These are phyloP conservation scores for Colletotrichum neosansevieriae DNA, from an alignment of 2,329 filamentous ascomycete species.

Conservation along the genomic window DNA sequence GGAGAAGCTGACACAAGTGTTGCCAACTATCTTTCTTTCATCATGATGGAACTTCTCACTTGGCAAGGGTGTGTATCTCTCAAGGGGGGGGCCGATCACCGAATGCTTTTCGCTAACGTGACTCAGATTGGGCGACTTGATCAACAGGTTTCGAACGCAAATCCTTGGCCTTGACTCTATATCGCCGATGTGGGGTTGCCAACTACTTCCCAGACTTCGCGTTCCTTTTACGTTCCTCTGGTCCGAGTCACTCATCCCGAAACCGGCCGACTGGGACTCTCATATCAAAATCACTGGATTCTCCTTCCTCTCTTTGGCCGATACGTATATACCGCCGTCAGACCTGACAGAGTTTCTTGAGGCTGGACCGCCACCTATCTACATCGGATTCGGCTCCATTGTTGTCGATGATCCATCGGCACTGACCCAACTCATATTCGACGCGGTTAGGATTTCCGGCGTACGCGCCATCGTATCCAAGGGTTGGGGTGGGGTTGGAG, in stretches of 20 bases:
- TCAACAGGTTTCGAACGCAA: conserved; percentile 75
- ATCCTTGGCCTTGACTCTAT: conserved; percentile 73
- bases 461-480: conserved; percentile 72
- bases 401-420: conserved; percentile 71
- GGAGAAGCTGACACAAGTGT: conserved; percentile 70
- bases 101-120: neutral
- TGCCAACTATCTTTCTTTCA: conserved; percentile 76
- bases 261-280: conserved; percentile 71
- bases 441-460: conserved; percentile 68
- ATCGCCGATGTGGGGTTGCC: conserved; percentile 74
- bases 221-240: conserved; percentile 80
- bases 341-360: conserved; percentile 68
- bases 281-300: conserved; percentile 73
- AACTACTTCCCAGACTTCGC: conserved; percentile 70
- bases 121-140: conserved; percentile 72
- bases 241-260: conserved; percentile 75
- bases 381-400: conserved; percentile 76
- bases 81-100: neutral
- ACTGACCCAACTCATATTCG: conserved; percentile 69
- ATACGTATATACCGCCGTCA: conserved; percentile 63
- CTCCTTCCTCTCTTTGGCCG: conserved; percentile 68
- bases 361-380: conserved; percentile 69
- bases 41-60: conserved; percentile 77
- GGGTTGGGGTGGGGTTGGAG: conserved; percentile 74
- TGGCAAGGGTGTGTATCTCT: conserved; percentile 71